Conservation (phyloP, 2,329 filamentous ascomycete species). For the Coniochaeta hoffmannii region DNA sequence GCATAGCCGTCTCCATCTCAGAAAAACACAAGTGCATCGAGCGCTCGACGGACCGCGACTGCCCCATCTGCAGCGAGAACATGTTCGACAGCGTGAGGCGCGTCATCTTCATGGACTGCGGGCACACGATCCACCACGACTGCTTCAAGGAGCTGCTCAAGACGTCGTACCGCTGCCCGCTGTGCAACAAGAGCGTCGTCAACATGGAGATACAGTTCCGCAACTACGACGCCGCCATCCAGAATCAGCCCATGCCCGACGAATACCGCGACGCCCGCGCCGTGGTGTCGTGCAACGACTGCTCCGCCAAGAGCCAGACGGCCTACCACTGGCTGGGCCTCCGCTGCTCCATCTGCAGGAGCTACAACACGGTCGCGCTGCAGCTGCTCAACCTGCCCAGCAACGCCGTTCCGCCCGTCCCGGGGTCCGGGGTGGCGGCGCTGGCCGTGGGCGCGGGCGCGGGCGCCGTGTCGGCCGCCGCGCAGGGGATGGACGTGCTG, state of each 20-base stretch:
- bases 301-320: slow-evolving; percentile 77
- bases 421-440: slow-evolving; percentile 16
- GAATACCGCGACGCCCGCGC: slow-evolving; percentile 76
- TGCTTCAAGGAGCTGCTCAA: slow-evolving; percentile 87
- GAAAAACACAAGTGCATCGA: slow-evolving; percentile 90
- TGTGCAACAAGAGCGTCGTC: slow-evolving; percentile 91
- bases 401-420: neutral
- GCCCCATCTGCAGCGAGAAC: slow-evolving; percentile 93
- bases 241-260: slow-evolving; percentile 82
- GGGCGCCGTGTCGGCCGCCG: neutral
- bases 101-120: slow-evolving; percentile 91
- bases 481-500: neutral
- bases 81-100: slow-evolving; percentile 86
- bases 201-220: slow-evolving; percentile 97
- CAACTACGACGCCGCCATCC: slow-evolving; percentile 80
- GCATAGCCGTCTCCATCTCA: slow-evolving; percentile 82
- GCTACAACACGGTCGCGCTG: slow-evolving; percentile 62
- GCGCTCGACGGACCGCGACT: slow-evolving; percentile 88
- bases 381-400: slow-evolving; percentile 43
- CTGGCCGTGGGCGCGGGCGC: slow-evolving; percentile 2
- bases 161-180: slow-evolving; percentile 89
- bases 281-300: slow-evolving; percentile 90
- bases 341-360: slow-evolving; percentile 70
- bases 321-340: slow-evolving; percentile 91
- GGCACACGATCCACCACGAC: slow-evolving; percentile 87